Evolutionary conservation across 768 basidiomycete genomes (phyloP).

Genomic region (Boletales sp.): DNA sequence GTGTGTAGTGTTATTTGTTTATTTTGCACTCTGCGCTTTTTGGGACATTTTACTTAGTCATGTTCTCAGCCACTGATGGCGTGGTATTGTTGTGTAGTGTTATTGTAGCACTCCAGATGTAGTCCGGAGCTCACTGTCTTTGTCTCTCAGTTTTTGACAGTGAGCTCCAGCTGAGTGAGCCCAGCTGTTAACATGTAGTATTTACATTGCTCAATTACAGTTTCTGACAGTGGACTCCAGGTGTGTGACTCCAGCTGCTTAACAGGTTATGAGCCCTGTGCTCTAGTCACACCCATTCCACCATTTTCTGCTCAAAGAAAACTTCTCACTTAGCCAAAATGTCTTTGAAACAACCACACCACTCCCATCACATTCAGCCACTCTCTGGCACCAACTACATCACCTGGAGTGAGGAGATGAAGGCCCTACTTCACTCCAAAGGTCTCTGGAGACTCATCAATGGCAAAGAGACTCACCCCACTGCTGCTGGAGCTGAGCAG

Average conservation of each 20-base stretch:
- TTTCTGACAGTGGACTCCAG: too few species aligned
- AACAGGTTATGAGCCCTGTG: neutral
- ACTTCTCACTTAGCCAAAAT: neutral
- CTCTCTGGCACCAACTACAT: neutral
- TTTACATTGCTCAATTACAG: too few species aligned
- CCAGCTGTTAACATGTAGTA: too few species aligned
- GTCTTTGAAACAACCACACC: neutral
- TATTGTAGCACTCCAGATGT: too few species aligned
- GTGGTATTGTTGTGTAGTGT: too few species aligned
- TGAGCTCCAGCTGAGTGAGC: too few species aligned
- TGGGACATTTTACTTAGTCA: too few species aligned
- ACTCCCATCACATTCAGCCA: neutral
- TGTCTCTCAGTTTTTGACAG: too few species aligned
- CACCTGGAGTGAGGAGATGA: constrained; percentile 6
- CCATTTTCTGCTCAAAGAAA: neutral
- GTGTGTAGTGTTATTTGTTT: too few species aligned
- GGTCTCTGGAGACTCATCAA: neutral
- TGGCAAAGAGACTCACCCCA: neutral
- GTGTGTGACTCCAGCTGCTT: neutral
- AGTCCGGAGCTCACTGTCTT: too few species aligned
- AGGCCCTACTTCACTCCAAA: neutral
- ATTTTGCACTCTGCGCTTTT: too few species aligned
- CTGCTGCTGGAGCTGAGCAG: neutral
- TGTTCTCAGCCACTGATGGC: too few species aligned
- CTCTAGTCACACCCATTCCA: neutral